Evolutionary conservation across 129 eudicot species (phyloP).

Genomic region (Flaveria brownii): DNA sequence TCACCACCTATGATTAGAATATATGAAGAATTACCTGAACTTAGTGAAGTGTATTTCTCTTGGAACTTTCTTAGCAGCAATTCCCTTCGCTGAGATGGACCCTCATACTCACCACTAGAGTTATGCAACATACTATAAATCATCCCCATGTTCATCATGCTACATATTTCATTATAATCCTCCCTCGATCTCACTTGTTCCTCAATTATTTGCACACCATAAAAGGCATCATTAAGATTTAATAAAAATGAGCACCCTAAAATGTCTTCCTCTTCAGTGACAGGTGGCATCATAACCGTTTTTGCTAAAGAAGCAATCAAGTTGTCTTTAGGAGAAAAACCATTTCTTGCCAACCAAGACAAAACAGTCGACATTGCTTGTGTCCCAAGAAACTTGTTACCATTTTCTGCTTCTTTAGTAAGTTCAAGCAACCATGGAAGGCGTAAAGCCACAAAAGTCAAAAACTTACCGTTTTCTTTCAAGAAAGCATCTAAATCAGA

Average conservation of each 20-base stretch:
- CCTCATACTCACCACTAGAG: slow-evolving; percentile 57
- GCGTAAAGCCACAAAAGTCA: slow-evolving; percentile 64
- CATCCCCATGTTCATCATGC: slow-evolving; percentile 95
- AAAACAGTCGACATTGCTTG: slow-evolving; percentile 60
- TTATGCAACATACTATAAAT: slow-evolving; percentile 82
- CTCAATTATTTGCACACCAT: slow-evolving; percentile 90
- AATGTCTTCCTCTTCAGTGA: slow-evolving; percentile 78
- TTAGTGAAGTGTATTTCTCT: slow-evolving; percentile 58
- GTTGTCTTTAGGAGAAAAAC: slow-evolving; percentile 74
- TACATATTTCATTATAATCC: slow-evolving; percentile 69
- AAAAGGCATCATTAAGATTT: slow-evolving; percentile 79
- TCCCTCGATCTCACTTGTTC: slow-evolving; percentile 65
- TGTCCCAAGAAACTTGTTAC: slow-evolving; percentile 49
- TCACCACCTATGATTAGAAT: background rate
- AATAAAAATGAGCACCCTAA: slow-evolving; percentile 79
- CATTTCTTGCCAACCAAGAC: slow-evolving; percentile 82
- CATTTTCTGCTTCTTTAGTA: slow-evolving; percentile 45
- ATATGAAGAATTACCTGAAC: slow-evolving; percentile 58
- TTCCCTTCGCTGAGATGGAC: slow-evolving; percentile 74
- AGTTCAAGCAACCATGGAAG: slow-evolving; percentile 90
- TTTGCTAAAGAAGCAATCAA: slow-evolving; percentile 71
- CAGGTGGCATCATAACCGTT: slow-evolving; percentile 80
- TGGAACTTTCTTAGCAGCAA: slow-evolving; percentile 63
- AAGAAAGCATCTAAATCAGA: slow-evolving; percentile 60
- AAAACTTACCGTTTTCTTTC: slow-evolving; percentile 61